A percentile compares a stretch with the other conserved stretches of the same genome.
Conservation (phyloP, 1,284 basidiomycete genomes). For the Puccinia coronata region DNA sequence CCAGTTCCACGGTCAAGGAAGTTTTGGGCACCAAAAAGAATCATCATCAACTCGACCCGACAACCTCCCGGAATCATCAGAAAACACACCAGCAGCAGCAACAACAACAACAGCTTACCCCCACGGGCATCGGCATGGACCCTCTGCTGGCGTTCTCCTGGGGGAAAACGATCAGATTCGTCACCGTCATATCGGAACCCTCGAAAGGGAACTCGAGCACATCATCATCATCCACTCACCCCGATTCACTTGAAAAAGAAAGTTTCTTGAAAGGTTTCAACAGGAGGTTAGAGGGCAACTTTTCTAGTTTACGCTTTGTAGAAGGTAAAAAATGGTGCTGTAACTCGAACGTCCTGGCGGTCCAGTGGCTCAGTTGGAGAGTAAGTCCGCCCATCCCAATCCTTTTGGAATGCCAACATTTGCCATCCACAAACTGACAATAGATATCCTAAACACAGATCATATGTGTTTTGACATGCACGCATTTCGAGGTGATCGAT, state of each 20-base stretch:
- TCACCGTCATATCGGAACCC: conserved; percentile 38
- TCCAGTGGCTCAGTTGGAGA: conserved; percentile 62
- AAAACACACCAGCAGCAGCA: no score
- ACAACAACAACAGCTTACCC: no score
- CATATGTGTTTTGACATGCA: conserved; percentile 44
- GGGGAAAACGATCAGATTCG: conserved; percentile 39
- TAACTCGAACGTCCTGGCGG: conserved; percentile 58
- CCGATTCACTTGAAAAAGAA: conserved; percentile 18
- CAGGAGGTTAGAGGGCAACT: conserved; percentile 52
- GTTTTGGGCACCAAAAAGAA: neutral
- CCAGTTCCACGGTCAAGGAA: conserved; percentile 34
- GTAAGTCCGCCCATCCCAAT: neutral
- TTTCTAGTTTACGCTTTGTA: conserved; percentile 54
- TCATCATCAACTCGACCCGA: neutral
- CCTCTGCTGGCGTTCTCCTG: conserved; percentile 43
- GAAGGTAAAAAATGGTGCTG: conserved; percentile 58
- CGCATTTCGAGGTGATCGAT: conserved; percentile 49
- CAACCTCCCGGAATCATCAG: neutral
- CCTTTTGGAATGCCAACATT: no score
- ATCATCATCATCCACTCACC: neutral
- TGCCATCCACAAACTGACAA: neutral
- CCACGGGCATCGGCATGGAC: conserved; percentile 23
- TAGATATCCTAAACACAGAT: conserved; percentile 39
- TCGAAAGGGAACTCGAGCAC: neutral
- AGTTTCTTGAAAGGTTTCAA: conserved; percentile 43